Conservation (phyloP, 2,329 filamentous ascomycete species). For the Colletotrichum sp. region DNA sequence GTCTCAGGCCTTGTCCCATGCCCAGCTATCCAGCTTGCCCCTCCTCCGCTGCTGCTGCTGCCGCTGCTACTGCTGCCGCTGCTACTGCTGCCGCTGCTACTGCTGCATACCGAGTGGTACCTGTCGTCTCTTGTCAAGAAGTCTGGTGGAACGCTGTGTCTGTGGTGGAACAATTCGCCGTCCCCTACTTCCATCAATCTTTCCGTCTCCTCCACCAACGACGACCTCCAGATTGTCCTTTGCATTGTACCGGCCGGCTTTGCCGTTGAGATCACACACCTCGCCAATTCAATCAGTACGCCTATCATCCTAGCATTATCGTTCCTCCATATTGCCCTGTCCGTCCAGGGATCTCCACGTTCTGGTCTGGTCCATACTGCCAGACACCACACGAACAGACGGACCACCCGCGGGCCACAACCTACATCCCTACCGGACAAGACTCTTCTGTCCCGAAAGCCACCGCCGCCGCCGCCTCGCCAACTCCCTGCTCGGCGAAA, state of each 20-base stretch:
- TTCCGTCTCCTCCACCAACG: conserved; percentile 24
- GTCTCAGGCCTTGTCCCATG: conserved; percentile 14
- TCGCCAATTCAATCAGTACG: background rate
- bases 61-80: background rate
- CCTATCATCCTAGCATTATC: conserved; percentile 7
- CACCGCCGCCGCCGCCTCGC: background rate
- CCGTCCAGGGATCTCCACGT: conserved; percentile 8
- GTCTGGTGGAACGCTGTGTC: conserved; percentile 19
- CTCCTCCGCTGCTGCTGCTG: background rate
- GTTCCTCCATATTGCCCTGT: conserved; percentile 10
- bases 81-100: background rate
- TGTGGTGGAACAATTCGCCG: conserved; percentile 25
- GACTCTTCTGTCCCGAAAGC: background rate
- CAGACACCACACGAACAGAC: background rate
- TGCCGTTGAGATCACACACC: conserved; percentile 11
- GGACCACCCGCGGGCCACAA: background rate
- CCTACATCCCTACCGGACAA: background rate
- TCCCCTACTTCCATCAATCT: conserved; percentile 20
- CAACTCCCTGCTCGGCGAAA: conserved; percentile 14
- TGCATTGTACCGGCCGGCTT: background rate
- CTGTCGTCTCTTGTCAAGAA: conserved; percentile 7
- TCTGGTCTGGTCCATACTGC: conserved; percentile 8
- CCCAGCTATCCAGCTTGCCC: conserved; percentile 17
- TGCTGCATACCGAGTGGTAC: background rate
- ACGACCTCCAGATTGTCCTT: conserved; percentile 10